Percentiles rank a stretch among this genome's conserved stretches.
Evolutionary conservation across 345 rosid species (phyloP).

Genomic region (Aquilaria malaccensis): DNA sequence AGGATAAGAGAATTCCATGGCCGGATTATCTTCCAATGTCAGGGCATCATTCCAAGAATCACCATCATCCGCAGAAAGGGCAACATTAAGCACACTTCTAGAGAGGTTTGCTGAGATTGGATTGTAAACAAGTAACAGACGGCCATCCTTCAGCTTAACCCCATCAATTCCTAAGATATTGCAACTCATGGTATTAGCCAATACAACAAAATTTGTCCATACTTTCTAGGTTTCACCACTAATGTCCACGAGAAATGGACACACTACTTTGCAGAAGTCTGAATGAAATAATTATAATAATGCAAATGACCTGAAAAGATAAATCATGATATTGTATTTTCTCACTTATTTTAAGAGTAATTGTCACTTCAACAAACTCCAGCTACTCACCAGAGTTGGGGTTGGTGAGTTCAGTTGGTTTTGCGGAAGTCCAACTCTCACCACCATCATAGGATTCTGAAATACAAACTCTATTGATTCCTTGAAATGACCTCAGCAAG

Average conservation of each 20-base stretch:
- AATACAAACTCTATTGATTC: constrained; percentile 59
- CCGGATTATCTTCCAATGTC: constrained; percentile 54
- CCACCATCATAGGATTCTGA: constrained; percentile 79
- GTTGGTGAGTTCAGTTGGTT: constrained; percentile 64
- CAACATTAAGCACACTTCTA: constrained; percentile 75
- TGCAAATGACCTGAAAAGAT: not conserved
- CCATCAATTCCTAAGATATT: constrained; percentile 66
- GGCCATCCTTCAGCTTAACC: constrained; percentile 64
- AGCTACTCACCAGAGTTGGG: constrained; percentile 77
- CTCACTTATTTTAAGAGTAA: not conserved
- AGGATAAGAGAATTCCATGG: constrained; percentile 87
- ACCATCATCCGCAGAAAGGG: constrained; percentile 65
- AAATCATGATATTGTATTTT: not conserved
- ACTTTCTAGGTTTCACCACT: not conserved
- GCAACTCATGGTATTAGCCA: not conserved
- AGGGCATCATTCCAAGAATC: constrained; percentile 67
- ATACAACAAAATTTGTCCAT: not conserved
- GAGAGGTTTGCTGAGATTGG: constrained; percentile 34
- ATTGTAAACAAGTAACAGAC: constrained; percentile 68
- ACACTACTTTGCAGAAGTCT: not conserved
- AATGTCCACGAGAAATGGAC: not conserved
- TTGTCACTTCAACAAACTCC: not conserved
- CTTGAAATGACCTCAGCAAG: constrained; percentile 54
- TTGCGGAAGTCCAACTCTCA: constrained; percentile 62
- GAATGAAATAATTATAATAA: not conserved